Evolutionary conservation across 805 yeast genomes (phyloP), one percentile per base, ranked within the genome.

Genomic region (Starmerella apis): DNA sequence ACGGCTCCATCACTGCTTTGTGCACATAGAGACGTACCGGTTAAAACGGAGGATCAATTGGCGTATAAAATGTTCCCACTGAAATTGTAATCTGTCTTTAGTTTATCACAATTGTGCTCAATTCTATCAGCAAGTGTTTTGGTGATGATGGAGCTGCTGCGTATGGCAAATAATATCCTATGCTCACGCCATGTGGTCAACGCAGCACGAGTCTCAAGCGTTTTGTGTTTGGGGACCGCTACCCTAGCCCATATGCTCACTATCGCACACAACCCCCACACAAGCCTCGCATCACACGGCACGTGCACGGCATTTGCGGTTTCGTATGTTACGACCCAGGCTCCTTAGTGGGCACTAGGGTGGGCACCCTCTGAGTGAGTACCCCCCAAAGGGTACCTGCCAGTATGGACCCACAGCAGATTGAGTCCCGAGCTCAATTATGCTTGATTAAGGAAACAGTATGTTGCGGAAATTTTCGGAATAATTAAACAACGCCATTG

Each of bases 121-220:
- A 11, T 27, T 27, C 30, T n/a, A 27, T 11, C 10, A 8, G 35
- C 35, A 31, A 31, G 2, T 31, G 35, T 31, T 31, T n/a, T 11
- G 16, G 35, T 13, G n/a, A 7, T 31, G 7, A 31, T 11, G 16
- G 23, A 16, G 30, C n/a, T n/a, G 41, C n/a, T 18, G 41, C 28
- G 28, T 27, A 37, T 37, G 41, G 41, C 41, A 18, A 37, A 37
- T 37, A 22, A 37, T 37, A 22, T 23, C 28, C 23, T 22, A 37
- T 37, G 41, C 41, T 37, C 28, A 37, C 41, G 41, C 41, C 41
- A 37, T 37, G 41, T 19, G 41, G 28, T 22, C 28, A 22, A 27
- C 28, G 25, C 27, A 37, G 41, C 41, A 37, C 39, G 39, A 35
- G 24, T 35, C 39, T 18, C 24, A 35, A 35, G 35, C n/a, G 35